Evolutionary conservation across 2,329 filamentous ascomycete genomes (phyloP).

Genomic region (Spiromastix sp.): DNA sequence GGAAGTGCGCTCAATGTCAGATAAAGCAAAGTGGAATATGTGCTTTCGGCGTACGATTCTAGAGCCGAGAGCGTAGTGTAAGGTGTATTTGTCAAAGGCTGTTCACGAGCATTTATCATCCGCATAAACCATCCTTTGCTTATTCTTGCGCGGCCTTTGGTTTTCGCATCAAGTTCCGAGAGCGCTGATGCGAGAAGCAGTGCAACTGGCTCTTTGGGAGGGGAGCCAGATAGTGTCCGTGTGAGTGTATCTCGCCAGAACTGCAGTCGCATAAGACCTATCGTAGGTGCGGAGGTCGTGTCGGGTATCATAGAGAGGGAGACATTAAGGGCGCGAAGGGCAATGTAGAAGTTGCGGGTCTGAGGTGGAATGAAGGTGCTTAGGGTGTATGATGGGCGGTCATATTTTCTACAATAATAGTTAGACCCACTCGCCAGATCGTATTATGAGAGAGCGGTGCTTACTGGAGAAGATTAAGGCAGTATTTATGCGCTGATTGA

Average conservation of each 20-base stretch:
- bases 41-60: constrained; percentile 87
- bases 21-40: constrained; percentile 88
- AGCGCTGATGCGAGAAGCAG: constrained; percentile 69
- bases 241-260: constrained; percentile 87
- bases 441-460: constrained; percentile 1
- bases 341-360: constrained; percentile 73
- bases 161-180: constrained; percentile 41
- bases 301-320: constrained; percentile 86
- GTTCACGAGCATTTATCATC: constrained; percentile 70
- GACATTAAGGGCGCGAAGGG: constrained; percentile 84
- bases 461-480: constrained; percentile 47
- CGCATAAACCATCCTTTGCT: constrained; percentile 66
- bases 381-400: constrained; percentile 79
- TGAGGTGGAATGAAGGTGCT: constrained; percentile 71
- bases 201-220: constrained; percentile 85
- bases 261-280: constrained; percentile 81
- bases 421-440: neutral
- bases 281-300: constrained; percentile 74
- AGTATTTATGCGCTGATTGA: constrained; percentile 46
- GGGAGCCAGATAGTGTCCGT: constrained; percentile 63
- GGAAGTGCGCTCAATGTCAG: constrained; percentile 71
- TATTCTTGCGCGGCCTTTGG: constrained; percentile 38
- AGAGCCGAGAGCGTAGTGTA: constrained; percentile 63
- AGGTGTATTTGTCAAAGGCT: constrained; percentile 72
- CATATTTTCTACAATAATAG: constrained; percentile 56